Evolutionary conservation across 345 rosid species (phyloP).

Genomic region (Rubroshorea leprosula): DNA sequence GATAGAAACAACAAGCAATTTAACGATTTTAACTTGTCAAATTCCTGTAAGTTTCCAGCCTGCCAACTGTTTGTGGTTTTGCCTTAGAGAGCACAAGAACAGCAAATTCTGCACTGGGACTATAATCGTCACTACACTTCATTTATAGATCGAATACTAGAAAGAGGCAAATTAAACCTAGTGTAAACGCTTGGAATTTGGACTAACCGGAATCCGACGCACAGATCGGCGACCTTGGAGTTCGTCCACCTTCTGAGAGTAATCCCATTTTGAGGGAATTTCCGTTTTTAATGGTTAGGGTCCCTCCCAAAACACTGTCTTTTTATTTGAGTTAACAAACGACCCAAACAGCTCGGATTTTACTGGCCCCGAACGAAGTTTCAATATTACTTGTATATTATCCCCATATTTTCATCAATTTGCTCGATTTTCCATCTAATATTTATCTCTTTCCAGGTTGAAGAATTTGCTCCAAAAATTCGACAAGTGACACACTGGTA

Average conservation of each 20-base stretch:
- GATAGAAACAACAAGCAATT: no score
- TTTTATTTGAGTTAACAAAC: no score
- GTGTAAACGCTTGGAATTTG: background rate
- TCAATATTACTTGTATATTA: no score
- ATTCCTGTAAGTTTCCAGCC: no score
- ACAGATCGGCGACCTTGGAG: constrained; percentile 1
- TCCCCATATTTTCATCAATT: background rate
- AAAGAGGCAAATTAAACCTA: no score
- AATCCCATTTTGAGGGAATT: background rate
- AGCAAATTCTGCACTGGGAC: no score
- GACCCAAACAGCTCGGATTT: constrained; percentile 81
- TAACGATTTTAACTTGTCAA: no score
- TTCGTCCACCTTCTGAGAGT: background rate
- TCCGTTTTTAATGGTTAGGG: background rate
- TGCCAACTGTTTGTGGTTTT: no score
- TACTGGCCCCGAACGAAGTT: constrained; percentile 63
- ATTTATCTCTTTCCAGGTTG: constrained; percentile 29
- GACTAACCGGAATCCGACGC: constrained; percentile 1
- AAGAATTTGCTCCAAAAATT: no score
- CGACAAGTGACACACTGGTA: constrained; percentile 70
- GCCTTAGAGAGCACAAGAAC: no score
- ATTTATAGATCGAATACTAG: constrained; percentile 49
- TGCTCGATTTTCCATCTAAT: background rate
- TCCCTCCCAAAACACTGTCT: background rate
- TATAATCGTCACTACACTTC: constrained; percentile 15